Evolutionary conservation across 2,329 filamentous ascomycete genomes (phyloP).

Genomic region (Nigrograna mackinnonii): DNA sequence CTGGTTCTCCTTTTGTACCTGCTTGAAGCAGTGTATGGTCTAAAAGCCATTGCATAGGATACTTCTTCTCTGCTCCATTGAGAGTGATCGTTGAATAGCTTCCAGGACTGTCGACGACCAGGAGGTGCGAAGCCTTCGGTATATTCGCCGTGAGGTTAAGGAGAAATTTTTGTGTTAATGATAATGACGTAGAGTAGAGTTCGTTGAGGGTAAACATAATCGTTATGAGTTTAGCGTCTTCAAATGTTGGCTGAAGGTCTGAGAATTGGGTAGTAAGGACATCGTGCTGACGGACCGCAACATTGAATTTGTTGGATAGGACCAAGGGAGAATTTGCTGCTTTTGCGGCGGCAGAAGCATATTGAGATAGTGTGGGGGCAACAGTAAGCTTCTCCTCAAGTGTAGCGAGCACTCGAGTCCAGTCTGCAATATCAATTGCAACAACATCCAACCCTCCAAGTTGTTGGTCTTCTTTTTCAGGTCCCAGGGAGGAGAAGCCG

Average conservation of each 20-base stretch:
- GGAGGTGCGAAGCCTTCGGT: slow-evolving; percentile 65
- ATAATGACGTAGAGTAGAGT: slow-evolving; percentile 78
- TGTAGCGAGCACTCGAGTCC: slow-evolving; percentile 65
- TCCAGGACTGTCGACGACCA: slow-evolving; percentile 91
- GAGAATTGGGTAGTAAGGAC: slow-evolving; percentile 48
- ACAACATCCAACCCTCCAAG: slow-evolving; percentile 46
- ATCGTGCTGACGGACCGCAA: slow-evolving; percentile 55
- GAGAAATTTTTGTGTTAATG: slow-evolving; percentile 77
- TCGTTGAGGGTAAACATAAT: slow-evolving; percentile 96
- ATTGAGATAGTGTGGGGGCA: slow-evolving; percentile 50
- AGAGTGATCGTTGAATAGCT: slow-evolving; percentile 85
- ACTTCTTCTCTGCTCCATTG: slow-evolving; percentile 61
- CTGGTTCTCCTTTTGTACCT: slow-evolving; percentile 11
- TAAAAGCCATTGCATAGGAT: slow-evolving; percentile 93
- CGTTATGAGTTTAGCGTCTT: slow-evolving; percentile 63
- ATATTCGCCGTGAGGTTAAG: slow-evolving; percentile 66
- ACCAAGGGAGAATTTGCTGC: slow-evolving; percentile 45
- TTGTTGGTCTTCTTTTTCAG: slow-evolving; percentile 22
- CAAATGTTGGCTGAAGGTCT: slow-evolving; percentile 35
- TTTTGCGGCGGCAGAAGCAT: slow-evolving; percentile 50
- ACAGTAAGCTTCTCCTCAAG: slow-evolving; percentile 62
- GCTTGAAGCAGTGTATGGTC: slow-evolving; percentile 72
- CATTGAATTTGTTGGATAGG: slow-evolving; percentile 25
- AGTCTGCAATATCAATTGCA: slow-evolving; percentile 83
- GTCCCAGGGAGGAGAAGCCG: slow-evolving; percentile 54